Evolutionary conservation across 73 alveolate species (phyloP), one percentile per base, ranked within the genome.

Genomic region (Paramecium biaurelia): DNA sequence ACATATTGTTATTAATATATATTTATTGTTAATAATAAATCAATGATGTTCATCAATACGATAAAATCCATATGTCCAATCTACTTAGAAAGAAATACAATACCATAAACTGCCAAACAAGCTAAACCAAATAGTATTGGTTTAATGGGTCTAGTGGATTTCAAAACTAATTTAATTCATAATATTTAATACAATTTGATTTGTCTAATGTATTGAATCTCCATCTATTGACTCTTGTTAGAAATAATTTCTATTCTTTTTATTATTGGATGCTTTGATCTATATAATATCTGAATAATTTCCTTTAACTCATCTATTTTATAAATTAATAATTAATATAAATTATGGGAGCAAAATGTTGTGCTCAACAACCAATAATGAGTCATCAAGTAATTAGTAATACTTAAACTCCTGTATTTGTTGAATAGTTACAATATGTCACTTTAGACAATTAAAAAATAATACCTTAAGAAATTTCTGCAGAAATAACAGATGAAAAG

Each of bases 21-120:
- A 30, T 63, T 30, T 63, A 63, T 58, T 63, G 84, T 63, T 63
- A 63, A 63, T 63, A 63, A 72, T 72, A 38, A 72, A 57, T 86
- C 93, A 86, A 86, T 86, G 93, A 86, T 86, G 93, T 26, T 67
- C 93, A 86, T 86, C 93, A 59, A 59, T 76, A 42, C 85, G 85
- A 58, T 72, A 63, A 41, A 86, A 86, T 7, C 93, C 93, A 23
- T 86, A 86, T 34, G 93, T 86, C 93, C 93, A 86, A 59, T 86
- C 93, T 86, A 35, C 26, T 12, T 28, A 63, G n/a, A 28, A n/a
- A 58, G 21, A 20, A 15, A 0, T 30, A 9, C 9, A 21, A 4
- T 47, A 86, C 93, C 93, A 38, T 86, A 86, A 59, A 63, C 89
- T 18, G 70, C 58, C 18, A 86, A 32, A 47, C 47, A 28, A 86